Evolutionary conservation across 2,329 filamentous ascomycete species (phyloP).

Genomic region (Achaetomium macrosporum): DNA sequence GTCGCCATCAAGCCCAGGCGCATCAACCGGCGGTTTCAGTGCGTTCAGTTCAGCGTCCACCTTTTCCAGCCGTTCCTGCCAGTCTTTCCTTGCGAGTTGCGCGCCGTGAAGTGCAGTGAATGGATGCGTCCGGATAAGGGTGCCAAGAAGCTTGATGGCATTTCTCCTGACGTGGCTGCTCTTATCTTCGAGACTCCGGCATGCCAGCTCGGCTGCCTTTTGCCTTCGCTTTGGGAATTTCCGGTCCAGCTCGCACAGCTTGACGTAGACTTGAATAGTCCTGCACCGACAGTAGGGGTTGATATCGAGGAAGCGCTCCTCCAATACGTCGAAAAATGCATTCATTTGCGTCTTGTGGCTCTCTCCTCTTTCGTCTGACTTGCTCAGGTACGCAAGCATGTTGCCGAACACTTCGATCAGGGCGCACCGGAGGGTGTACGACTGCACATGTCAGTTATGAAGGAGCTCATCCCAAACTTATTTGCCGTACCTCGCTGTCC

Average conservation of each 20-base stretch:
- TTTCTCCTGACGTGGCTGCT: conserved; percentile 96
- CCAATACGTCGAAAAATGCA: conserved; percentile 92
- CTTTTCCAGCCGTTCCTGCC: conserved; percentile 73
- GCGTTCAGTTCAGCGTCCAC: conserved; percentile 78
- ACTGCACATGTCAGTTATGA: conserved; percentile 37
- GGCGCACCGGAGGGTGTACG: conserved; percentile 87
- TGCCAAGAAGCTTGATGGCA: conserved; percentile 84
- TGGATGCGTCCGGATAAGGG: conserved; percentile 87
- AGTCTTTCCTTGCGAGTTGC: conserved; percentile 77
- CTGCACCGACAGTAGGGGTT: conserved; percentile 94
- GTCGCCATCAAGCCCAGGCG: conserved; percentile 65
- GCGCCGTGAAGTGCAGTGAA: conserved; percentile 90
- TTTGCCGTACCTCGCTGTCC: conserved; percentile 69
- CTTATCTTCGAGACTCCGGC: conserved; percentile 89
- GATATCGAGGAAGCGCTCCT: conserved; percentile 91
- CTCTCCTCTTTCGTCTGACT: conserved; percentile 83
- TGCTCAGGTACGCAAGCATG: conserved; percentile 83
- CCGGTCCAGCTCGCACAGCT: conserved; percentile 86
- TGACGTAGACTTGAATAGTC: conserved; percentile 87
- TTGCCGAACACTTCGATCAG: conserved; percentile 97
- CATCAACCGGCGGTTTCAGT: conserved; percentile 69
- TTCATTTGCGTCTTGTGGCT: conserved; percentile 94
- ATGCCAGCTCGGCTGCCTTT: conserved; percentile 78
- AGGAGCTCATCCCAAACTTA: background rate
- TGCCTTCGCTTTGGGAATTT: conserved; percentile 93